These are phyloP conservation scores for Ilex aquifolium DNA, from an alignment of 257 asterid species.

Conservation along the genomic window DNA sequence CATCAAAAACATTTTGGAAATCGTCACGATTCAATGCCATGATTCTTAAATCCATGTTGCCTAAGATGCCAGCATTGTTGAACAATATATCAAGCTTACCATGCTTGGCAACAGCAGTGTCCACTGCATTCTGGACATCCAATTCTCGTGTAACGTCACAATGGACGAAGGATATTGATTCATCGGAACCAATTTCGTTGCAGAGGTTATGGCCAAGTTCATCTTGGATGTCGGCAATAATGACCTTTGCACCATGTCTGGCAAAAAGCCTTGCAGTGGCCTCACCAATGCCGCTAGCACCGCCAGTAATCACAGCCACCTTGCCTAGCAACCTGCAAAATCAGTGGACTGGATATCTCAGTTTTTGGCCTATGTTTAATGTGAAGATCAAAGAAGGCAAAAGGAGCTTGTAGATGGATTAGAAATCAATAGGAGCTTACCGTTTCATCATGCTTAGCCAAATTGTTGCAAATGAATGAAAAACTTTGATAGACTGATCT, in stretches of 20 bases:
- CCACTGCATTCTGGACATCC: constrained; percentile 21
- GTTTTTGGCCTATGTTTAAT: too few relatives aligned
- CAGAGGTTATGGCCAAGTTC: constrained; percentile 19
- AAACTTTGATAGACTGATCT: too few relatives aligned
- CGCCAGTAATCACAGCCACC: constrained; percentile 32
- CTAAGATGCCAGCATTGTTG: constrained; percentile 29
- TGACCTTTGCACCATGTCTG: constrained; percentile 36
- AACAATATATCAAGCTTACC: constrained; percentile 44
- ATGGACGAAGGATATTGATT: constrained; percentile 25
- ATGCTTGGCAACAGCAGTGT: constrained; percentile 22
- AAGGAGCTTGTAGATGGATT: too few relatives aligned
- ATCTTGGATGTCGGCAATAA: constrained; percentile 36
- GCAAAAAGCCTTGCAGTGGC: constrained; percentile 18
- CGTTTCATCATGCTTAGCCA: too few relatives aligned
- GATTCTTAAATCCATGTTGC: constrained; percentile 3
- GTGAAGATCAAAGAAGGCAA: too few relatives aligned
- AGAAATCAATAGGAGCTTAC: too few relatives aligned
- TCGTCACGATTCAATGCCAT: constrained; percentile 10
- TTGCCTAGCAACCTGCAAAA: constrained; percentile 32
- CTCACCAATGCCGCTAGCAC: constrained; percentile 36
- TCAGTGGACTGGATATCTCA: background rate
- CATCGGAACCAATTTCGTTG: constrained; percentile 8
- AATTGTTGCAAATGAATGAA: too few relatives aligned
- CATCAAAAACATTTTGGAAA: constrained; percentile 25
- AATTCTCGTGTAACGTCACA: constrained; percentile 34